A percentile compares a stretch with the other conserved stretches of the same genome.
Evolutionary conservation across 2,329 filamentous ascomycete genomes (phyloP).

Genomic region (Kalaharituber pfeilii): DNA sequence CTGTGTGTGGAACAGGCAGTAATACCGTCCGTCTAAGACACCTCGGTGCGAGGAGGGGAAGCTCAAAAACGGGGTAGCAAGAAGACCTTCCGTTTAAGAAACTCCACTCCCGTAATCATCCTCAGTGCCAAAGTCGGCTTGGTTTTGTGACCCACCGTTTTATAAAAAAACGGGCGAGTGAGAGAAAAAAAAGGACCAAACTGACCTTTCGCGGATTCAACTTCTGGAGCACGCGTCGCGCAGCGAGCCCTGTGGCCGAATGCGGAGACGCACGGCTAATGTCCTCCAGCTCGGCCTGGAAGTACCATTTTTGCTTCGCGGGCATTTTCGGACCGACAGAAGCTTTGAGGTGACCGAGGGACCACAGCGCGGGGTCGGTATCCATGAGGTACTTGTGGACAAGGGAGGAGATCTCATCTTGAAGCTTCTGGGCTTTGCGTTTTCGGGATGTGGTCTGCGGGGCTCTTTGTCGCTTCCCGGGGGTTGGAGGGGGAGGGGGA

Average conservation of each 20-base stretch:
- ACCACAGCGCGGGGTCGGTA: background rate
- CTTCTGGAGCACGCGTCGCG: background rate
- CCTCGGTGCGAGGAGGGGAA: background rate
- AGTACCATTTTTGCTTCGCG: background rate
- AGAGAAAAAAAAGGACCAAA: background rate
- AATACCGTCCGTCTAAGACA: background rate
- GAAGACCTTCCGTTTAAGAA: background rate
- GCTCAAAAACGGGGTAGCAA: background rate
- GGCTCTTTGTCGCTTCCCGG: background rate
- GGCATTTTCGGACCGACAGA: background rate
- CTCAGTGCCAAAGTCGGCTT: background rate
- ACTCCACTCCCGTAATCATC: background rate
- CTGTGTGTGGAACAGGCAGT: background rate
- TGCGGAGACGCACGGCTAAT: background rate
- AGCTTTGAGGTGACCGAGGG: background rate
- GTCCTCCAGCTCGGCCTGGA: background rate
- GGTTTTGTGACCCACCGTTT: background rate
- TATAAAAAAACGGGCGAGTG: background rate
- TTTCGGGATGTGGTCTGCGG: background rate
- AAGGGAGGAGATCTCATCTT: background rate
- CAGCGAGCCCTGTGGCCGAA: background rate
- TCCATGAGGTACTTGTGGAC: background rate
- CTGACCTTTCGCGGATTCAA: background rate
- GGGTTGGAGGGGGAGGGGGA: background rate
- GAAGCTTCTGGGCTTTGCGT: background rate